These are phyloP conservation scores for Pogostemon cablin DNA, from an alignment of 257 asterid species.

Conservation along the genomic window DNA sequence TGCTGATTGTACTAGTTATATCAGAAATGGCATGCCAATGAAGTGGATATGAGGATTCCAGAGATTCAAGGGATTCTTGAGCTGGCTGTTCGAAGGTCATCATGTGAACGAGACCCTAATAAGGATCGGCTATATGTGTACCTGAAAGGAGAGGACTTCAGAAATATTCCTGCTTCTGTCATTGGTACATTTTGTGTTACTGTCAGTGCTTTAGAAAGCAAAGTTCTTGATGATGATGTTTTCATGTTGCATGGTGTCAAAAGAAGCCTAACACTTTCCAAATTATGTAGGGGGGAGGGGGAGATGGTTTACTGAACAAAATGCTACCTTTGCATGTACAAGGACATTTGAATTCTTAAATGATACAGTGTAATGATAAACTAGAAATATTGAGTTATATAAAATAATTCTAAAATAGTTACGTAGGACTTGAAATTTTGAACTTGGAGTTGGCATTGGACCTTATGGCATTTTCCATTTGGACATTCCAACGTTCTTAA, in stretches of 20 bases:
- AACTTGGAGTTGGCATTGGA: slow-evolving; percentile 11
- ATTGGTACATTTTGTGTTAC: slow-evolving; percentile 51
- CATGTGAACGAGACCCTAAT: slow-evolving; percentile 87
- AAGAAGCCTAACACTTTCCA: background rate
- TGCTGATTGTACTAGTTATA: slow-evolving; percentile 43
- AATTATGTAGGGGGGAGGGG: background rate
- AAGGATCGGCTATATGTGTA: slow-evolving; percentile 76
- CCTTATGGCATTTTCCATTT: slow-evolving; percentile 5
- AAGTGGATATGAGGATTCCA: slow-evolving; percentile 78
- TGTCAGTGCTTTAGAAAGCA: slow-evolving; percentile 17
- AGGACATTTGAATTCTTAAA: slow-evolving; percentile 10
- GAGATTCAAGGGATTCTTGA: slow-evolving; percentile 92
- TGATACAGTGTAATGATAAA: background rate
- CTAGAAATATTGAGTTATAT: slow-evolving; percentile 1
- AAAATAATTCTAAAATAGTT: background rate
- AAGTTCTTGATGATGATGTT: slow-evolving; percentile 1
- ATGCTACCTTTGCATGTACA: slow-evolving; percentile 4
- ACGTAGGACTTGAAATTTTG: slow-evolving; percentile 8
- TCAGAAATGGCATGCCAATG: slow-evolving; percentile 86
- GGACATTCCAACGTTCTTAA: background rate
- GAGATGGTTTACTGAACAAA: background rate
- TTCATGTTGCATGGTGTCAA: slow-evolving; percentile 12
- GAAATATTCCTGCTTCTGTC: slow-evolving; percentile 56
- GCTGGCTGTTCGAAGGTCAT: slow-evolving; percentile 91
- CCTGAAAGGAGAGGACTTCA: slow-evolving; percentile 55